phyloP scores from a whole-genome alignment of 768 basidiomycete species.

The Podaxis rugospora region DNA sequence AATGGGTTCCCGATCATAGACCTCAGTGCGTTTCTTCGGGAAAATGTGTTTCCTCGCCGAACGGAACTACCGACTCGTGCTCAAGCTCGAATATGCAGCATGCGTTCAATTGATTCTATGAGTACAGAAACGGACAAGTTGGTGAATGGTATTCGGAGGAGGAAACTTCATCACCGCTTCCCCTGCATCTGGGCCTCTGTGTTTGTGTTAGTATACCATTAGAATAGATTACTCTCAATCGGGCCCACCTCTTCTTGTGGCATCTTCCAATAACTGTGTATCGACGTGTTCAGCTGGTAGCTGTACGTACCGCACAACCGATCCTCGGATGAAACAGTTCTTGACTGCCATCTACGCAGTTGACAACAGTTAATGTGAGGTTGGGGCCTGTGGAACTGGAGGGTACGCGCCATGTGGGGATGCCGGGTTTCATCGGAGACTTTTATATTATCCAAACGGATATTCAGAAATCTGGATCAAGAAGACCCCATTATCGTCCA shows the following conservation, averaged over 20 bases:
- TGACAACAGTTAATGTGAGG: neutral
- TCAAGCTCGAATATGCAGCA: neutral
- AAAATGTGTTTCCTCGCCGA: neutral
- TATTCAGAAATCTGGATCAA: constrained; percentile 78
- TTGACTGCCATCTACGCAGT: constrained; percentile 87
- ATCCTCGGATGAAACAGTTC: constrained; percentile 98
- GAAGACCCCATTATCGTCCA: constrained; percentile 7
- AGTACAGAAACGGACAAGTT: neutral
- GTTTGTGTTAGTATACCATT: constrained; percentile 11
- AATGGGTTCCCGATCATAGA: neutral
- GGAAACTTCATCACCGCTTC: constrained; percentile 29
- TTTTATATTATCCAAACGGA: constrained; percentile 90
- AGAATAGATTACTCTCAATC: neutral
- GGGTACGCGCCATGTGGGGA: constrained; percentile 84
- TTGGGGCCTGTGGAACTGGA: neutral
- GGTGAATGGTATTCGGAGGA: neutral
- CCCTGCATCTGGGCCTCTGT: constrained; percentile 44
- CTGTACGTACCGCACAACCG: constrained; percentile 96
- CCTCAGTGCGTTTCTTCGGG: neutral
- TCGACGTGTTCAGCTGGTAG: constrained; percentile 91
- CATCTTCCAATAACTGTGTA: constrained; percentile 93
- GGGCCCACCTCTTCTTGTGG: constrained; percentile 83
- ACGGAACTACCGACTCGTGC: neutral
- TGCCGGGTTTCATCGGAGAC: constrained; percentile 90
- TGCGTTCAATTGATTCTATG: neutral